These are phyloP conservation scores for Waltergamsia citrina DNA, from an alignment of 2,329 filamentous ascomycete species.

Conservation along the genomic window DNA sequence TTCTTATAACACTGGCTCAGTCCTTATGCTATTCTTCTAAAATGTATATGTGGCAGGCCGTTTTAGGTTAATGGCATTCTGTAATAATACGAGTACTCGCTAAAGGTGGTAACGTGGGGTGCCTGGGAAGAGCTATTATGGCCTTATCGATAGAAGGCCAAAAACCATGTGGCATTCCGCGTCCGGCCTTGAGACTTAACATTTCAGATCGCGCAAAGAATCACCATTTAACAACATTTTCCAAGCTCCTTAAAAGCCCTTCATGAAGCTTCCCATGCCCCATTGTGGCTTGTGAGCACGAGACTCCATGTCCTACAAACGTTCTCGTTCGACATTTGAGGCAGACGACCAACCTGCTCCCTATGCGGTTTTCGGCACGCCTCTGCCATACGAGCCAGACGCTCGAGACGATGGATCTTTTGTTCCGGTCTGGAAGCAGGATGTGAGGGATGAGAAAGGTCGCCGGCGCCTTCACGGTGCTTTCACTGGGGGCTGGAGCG, in stretches of 20 bases:
- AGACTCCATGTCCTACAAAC: constrained; percentile 41
- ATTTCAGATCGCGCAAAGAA: no score
- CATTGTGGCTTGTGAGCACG: not conserved
- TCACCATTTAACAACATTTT: not conserved
- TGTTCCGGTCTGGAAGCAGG: constrained; percentile 95
- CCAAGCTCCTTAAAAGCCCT: not conserved
- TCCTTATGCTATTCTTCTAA: no score
- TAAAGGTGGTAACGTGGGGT: no score
- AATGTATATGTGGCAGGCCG: no score
- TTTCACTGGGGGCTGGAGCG: constrained; percentile 94
- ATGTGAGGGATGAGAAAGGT: constrained; percentile 86
- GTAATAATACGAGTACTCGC: no score
- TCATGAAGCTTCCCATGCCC: constrained; percentile 1
- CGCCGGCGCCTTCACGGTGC: constrained; percentile 88
- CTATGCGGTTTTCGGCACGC: constrained; percentile 74
- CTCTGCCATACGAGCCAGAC: constrained; percentile 71
- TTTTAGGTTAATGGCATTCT: no score
- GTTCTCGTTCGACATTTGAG: constrained; percentile 70
- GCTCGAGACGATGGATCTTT: constrained; percentile 85
- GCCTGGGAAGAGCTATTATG: no score
- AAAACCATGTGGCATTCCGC: no score
- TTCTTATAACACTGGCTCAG: no score
- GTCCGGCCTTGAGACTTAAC: no score
- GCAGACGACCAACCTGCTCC: constrained; percentile 64
- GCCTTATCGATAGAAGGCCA: no score